Evolutionary conservation across 768 basidiomycete species (phyloP), one percentile per base, ranked within the genome.

Genomic region (Amanita brunnescens): DNA sequence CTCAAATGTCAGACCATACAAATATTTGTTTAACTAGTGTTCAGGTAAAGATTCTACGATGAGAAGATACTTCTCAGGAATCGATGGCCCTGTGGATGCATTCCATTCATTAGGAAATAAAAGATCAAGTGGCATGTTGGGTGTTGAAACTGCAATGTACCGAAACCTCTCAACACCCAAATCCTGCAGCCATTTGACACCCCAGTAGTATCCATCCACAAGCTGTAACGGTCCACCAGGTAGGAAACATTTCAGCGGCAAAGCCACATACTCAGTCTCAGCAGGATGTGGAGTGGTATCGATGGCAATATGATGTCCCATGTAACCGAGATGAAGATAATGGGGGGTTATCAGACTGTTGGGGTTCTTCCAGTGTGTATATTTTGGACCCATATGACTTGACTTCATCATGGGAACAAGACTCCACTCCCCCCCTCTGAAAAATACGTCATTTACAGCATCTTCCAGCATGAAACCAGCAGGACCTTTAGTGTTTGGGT

Each of bases 381-480:
- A 44, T 45, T 43, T 47, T 44, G 23, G 29, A 47, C 54, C 47
- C 30, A 54, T 33, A 49, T 38, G 38, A 43, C 44, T 42, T 43
- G 53, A 54, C 33, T 35, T 54, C 42, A 20, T 45, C 54, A 55
- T 51, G 49, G 14, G 24, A 35, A 51, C 32, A 47, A 57, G 35
- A 26, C 43, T 45, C 54, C 56, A 57, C 50, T 55, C 29, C 45
- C 56, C 54, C 38, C 56, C 56, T 35, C 46, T 55, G 47, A 16
- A 33, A 38, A 57, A 57, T 37, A 57, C 34, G 38, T 57, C 45
- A 43, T 53, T 48, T 49, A 55, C 45, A 52, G 49, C 53, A 50
- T 57, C 54, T 47, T 55, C 54, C 54, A 57, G 52, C 41, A 57
- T 48, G 46, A 45, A 52, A 33, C 56, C 54, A 55, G 51, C 56